These are phyloP conservation scores for Zanthoxylum bungeanum DNA, from an alignment of 345 rosid genomes.

Conservation along the genomic window DNA sequence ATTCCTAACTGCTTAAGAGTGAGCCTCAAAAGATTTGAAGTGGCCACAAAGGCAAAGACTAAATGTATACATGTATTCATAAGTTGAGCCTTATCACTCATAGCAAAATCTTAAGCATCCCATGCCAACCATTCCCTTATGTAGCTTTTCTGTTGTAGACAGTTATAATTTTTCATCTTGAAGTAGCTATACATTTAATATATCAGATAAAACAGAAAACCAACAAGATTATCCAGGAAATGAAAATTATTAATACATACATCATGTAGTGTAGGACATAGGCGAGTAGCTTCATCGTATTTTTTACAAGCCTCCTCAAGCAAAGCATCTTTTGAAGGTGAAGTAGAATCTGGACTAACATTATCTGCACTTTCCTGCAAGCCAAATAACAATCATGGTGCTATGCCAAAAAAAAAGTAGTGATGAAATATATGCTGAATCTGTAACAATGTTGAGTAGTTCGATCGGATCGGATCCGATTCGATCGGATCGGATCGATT, in stretches of 20 bases:
- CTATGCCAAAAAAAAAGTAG: constrained; percentile 10
- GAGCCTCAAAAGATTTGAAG: neutral
- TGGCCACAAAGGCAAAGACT: neutral
- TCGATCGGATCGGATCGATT: too few species aligned
- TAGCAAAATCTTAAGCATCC: neutral
- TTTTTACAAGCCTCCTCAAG: constrained; percentile 98
- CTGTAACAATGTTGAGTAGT: too few species aligned
- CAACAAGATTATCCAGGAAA: constrained; percentile 9
- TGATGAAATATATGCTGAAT: neutral
- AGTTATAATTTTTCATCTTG: neutral
- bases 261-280: constrained; percentile 94
- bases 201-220: neutral
- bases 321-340: constrained; percentile 94
- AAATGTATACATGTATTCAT: neutral
- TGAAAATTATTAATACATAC: constrained; percentile 43
- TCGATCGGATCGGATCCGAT: too few species aligned
- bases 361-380: constrained; percentile 97
- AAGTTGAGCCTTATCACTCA: neutral
- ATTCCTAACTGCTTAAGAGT: neutral
- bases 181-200: neutral
- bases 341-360: constrained; percentile 80
- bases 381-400: constrained; percentile 16
- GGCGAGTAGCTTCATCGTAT: constrained; percentile 87
- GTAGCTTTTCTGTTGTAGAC: neutral
- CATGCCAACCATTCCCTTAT: neutral